phyloP scores from a whole-genome alignment of 164 flowering plant species.

The Echeveria elegans region DNA sequence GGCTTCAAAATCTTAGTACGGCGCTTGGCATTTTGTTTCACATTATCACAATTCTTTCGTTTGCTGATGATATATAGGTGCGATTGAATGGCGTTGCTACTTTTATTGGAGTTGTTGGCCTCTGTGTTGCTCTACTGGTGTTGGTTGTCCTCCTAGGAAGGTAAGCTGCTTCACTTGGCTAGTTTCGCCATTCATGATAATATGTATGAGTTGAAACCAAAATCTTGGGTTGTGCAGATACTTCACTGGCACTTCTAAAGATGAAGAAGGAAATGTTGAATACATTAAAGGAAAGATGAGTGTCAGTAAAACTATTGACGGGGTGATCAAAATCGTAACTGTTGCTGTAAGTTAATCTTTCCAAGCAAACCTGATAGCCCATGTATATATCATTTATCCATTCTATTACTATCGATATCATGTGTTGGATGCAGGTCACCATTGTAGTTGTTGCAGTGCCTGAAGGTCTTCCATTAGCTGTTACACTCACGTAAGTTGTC shows the following conservation, averaged over 20 bases:
- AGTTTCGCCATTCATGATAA: background rate
- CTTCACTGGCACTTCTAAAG: constrained; percentile 67
- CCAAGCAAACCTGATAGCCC: background rate
- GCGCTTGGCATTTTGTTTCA: background rate
- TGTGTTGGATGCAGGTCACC: constrained; percentile 50
- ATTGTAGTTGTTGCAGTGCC: constrained; percentile 99
- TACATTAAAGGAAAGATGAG: constrained; percentile 50
- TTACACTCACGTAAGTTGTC: constrained; percentile 83
- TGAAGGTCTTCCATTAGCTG: constrained; percentile 98
- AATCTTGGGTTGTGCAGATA: constrained; percentile 30
- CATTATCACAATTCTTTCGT: constrained; percentile 1
- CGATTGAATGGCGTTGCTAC: constrained; percentile 95
- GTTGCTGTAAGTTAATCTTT: constrained; percentile 53
- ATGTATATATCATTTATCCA: background rate
- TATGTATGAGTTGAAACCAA: background rate
- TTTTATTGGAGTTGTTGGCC: constrained; percentile 86
- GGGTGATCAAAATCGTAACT: constrained; percentile 65
- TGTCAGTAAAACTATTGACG: constrained; percentile 50
- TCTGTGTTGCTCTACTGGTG: constrained; percentile 60
- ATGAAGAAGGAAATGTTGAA: constrained; percentile 31
- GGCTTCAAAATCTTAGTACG: background rate
- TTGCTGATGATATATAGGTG: constrained; percentile 37
- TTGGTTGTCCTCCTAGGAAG: constrained; percentile 63
- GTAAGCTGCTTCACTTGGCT: constrained; percentile 22
- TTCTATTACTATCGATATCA: background rate